Evolutionary conservation across 169 alveolate species (phyloP).

Genomic region (Theileria equi): DNA sequence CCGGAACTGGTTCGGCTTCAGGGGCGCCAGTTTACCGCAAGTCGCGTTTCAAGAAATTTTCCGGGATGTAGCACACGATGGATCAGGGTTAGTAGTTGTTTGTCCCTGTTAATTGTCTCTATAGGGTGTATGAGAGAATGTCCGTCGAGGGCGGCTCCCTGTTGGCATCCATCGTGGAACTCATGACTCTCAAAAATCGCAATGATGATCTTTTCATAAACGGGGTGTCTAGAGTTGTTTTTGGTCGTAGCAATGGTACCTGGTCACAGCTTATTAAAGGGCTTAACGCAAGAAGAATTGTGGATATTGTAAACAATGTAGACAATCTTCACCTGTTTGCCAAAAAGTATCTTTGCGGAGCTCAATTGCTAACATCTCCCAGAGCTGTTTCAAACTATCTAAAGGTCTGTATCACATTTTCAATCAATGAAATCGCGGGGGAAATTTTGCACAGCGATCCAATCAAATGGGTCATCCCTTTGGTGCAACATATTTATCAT

Average conservation of each 20-base stretch:
- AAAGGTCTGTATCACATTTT: constrained; percentile 42
- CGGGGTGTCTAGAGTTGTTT: constrained; percentile 37
- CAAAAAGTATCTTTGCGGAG: constrained; percentile 53
- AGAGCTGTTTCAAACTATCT: constrained; percentile 59
- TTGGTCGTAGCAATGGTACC: constrained; percentile 7
- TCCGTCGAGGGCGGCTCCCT: constrained; percentile 63
- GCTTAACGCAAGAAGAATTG: constrained; percentile 46
- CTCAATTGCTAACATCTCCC: constrained; percentile 47
- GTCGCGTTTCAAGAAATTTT: constrained; percentile 48
- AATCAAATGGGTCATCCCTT: constrained; percentile 40
- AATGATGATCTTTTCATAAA: constrained; percentile 31
- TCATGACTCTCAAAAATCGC: constrained; percentile 28
- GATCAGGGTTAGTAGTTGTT: constrained; percentile 49
- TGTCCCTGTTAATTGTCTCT: neutral
- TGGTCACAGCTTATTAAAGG: constrained; percentile 14
- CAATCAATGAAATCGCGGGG: constrained; percentile 58
- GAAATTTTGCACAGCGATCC: constrained; percentile 25
- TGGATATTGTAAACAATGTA: constrained; percentile 36
- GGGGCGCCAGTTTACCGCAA: constrained; percentile 41
- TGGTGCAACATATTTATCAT: constrained; percentile 56
- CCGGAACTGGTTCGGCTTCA: constrained; percentile 60
- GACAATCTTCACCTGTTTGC: constrained; percentile 44
- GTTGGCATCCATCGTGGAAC: constrained; percentile 41
- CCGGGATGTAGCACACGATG: constrained; percentile 66
- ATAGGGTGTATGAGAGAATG: constrained; percentile 61